A percentile compares a stretch with the other conserved stretches of the same genome.
phyloP scores from a whole-genome alignment of 2,329 filamentous ascomycete species.

The Claviceps sp. region DNA sequence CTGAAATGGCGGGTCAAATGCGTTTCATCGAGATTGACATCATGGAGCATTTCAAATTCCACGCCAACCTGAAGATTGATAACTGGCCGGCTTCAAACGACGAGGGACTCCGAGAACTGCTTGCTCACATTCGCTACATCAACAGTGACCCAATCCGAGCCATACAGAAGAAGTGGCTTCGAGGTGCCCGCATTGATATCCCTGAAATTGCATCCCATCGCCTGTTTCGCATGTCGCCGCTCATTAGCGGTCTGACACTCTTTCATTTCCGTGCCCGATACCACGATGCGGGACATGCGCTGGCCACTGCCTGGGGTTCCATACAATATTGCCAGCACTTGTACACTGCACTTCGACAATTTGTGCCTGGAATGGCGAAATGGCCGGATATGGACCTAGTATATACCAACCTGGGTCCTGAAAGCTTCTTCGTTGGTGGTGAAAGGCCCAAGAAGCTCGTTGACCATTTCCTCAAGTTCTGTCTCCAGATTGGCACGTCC shows the following conservation, averaged over 20 bases:
- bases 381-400: constrained; percentile 30
- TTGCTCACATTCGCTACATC: constrained; percentile 3
- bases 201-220: constrained; percentile 9
- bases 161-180: background rate
- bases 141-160: background rate
- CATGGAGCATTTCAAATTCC: constrained; percentile 13
- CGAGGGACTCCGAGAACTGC: background rate
- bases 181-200: background rate
- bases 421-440: constrained; percentile 23
- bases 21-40: background rate
- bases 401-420: constrained; percentile 13
- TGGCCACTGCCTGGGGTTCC: constrained; percentile 26
- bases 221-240: constrained; percentile 22
- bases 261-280: constrained; percentile 20
- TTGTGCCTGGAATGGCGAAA: too few species aligned
- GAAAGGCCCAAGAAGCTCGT: constrained; percentile 16
- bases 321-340: constrained; percentile 25
- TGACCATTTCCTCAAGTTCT: constrained; percentile 24
- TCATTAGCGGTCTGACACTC: constrained; percentile 25
- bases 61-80: constrained; percentile 16
- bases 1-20: background rate
- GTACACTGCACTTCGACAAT: constrained; percentile 21
- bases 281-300: constrained; percentile 18
- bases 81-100: constrained; percentile 12
- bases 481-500: constrained; percentile 24